Conservation (phyloP, 306 rosid species). For the Prunus mume region DNA sequence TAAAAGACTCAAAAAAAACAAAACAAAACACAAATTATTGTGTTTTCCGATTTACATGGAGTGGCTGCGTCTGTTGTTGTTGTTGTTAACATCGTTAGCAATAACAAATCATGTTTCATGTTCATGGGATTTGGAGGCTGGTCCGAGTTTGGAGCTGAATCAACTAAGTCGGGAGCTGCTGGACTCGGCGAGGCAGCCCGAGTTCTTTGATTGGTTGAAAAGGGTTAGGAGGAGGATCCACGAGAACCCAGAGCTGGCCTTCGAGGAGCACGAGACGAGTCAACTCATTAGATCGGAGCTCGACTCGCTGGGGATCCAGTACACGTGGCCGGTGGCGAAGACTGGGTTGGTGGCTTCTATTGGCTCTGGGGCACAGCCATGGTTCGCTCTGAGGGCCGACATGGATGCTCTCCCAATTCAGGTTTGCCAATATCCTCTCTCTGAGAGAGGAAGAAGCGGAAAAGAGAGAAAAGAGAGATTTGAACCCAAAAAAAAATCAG, state of each 20-base stretch:
- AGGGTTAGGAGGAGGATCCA: conserved; percentile 48
- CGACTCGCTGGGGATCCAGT: conserved; percentile 38
- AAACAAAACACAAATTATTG: too few relatives aligned
- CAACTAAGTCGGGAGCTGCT: conserved; percentile 36
- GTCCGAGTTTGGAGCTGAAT: conserved; percentile 14
- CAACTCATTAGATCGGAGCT: conserved; percentile 49
- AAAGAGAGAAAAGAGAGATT: too few relatives aligned
- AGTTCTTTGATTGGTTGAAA: conserved; percentile 40
- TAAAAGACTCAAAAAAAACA: too few relatives aligned
- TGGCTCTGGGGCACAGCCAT: conserved; percentile 46
- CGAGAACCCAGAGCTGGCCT: conserved; percentile 60
- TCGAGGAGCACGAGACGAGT: conserved; percentile 52
- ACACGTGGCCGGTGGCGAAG: conserved; percentile 53
- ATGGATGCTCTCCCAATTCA: conserved; percentile 61
- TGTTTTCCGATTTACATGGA: not conserved
- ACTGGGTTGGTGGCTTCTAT: conserved; percentile 54
- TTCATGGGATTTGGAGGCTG: conserved; percentile 11
- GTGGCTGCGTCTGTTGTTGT: not conserved
- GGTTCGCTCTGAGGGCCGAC: conserved; percentile 61
- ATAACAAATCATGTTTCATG: not conserved
- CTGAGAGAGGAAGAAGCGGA: too few relatives aligned
- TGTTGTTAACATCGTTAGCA: not conserved
- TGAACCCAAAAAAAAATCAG: too few relatives aligned
- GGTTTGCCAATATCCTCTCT: conserved; percentile 12
- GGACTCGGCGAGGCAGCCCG: conserved; percentile 38